Conservation (phyloP, 2,329 filamentous ascomycete species). For the Microdochium nivale region DNA sequence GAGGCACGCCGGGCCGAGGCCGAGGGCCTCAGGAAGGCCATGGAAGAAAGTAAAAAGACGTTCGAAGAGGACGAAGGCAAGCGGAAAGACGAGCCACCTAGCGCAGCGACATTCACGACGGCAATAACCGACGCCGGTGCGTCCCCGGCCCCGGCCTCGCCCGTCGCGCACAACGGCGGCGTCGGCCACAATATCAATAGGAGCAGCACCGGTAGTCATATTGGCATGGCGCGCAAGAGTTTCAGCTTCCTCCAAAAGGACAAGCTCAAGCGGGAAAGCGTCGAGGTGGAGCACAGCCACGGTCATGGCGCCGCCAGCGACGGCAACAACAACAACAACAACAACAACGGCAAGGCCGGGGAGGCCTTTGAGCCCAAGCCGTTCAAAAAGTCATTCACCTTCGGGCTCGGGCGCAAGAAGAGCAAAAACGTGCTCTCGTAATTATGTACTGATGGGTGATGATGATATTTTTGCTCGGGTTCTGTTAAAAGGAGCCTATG, state of each 20-base stretch:
- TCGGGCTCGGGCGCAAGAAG: slow-evolving; percentile 63
- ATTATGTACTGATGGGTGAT: not conserved
- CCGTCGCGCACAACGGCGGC: not conserved
- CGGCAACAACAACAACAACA: slow-evolving; percentile 12
- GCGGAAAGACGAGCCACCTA: slow-evolving; percentile 41
- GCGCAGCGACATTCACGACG: slow-evolving; percentile 10
- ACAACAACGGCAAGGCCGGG: slow-evolving; percentile 14
- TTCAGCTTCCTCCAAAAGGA: slow-evolving; percentile 57
- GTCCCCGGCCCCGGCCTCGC: not conserved
- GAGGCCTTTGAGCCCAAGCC: slow-evolving; percentile 37
- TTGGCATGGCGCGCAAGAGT: slow-evolving; percentile 71
- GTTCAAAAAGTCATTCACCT: slow-evolving; percentile 57
- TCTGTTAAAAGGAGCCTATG: too few species aligned
- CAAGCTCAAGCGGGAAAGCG: slow-evolving; percentile 26
- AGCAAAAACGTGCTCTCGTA: slow-evolving; percentile 39
- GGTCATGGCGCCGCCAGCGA: slow-evolving; percentile 11
- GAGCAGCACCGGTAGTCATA: slow-evolving; percentile 58
- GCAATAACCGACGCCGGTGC: slow-evolving; percentile 4
- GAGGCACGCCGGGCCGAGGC: slow-evolving; percentile 35
- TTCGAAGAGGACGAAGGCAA: slow-evolving; percentile 49
- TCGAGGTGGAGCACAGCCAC: slow-evolving; percentile 20
- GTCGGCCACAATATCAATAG: slow-evolving; percentile 44
- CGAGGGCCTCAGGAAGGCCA: slow-evolving; percentile 51
- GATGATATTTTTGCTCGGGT: too few species aligned
- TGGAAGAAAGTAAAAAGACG: slow-evolving; percentile 43